Base-by-base conservation (phyloP, 306 rosid genomes). In the Cicer arietinum region DNA sequence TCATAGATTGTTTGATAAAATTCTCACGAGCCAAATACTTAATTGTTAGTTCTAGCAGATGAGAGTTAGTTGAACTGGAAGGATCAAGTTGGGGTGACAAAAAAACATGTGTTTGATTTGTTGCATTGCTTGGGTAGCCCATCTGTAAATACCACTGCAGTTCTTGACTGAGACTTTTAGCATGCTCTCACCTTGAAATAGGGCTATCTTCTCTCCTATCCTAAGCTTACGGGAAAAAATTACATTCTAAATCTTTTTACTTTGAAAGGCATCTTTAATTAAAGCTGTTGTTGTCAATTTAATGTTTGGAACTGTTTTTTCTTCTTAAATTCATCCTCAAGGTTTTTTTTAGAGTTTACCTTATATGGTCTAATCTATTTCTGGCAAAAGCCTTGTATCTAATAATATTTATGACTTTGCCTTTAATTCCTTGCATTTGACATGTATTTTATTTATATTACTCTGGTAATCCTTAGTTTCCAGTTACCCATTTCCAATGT, bases 261-360 rank as follows among this genome's bases (percentile, higher is more conserved):
- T 82, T 78, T 73, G 14, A 40, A 69, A 62, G 40, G 60, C 8
- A 62, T 68, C 63, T 56, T 57, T 65, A 30, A 37, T 35, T 77
- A 46, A 52, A 7, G 14, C n/a, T 43, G 40, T 54, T 17, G 22
- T 35, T 50, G 6, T 54, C 30, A 62, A 45, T 63, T 62, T 40
- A 45, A 52, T 45, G 30, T 53, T 53, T 69, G 47, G 77, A 71
- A 66, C 30, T 22, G 35, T 30, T 35, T 65, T 43, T 58, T 25
- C 44, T 12, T 72, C 52, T 73, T 40, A 14, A 12, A 42, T 30
- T 71, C 54, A 6, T 2, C 30, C 1, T 41, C 41, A 67, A 12
- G 10, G 1, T 42, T 57, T 71, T 10, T 12, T 4, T 39, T 35
- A 69, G 45, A 54, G 63, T 7, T 69, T 63, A 42, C 67, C 69